Evolutionary conservation across 768 basidiomycete genomes (phyloP).

Genomic region (Fomitopsis pulvina): DNA sequence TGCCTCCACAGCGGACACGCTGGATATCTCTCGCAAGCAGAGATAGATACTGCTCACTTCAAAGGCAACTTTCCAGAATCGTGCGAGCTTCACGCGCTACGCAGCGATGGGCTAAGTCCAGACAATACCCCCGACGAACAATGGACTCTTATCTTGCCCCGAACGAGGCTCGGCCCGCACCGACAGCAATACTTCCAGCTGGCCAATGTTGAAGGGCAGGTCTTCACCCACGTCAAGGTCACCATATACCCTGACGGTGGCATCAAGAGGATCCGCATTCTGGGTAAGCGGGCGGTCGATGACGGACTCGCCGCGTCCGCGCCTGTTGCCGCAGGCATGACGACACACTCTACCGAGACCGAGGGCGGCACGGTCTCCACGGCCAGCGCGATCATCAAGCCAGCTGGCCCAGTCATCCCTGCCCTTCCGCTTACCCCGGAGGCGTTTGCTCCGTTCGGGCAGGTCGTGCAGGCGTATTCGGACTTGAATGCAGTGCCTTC

Average conservation of each 20-base stretch:
- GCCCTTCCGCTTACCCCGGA: slow-evolving; percentile 73
- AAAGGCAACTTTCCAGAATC: slow-evolving; percentile 94
- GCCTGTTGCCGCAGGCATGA: slow-evolving; percentile 5
- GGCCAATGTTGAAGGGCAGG: slow-evolving; percentile 47
- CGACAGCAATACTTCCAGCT: slow-evolving; percentile 86
- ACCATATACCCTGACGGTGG: slow-evolving; percentile 96
- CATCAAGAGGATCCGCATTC: slow-evolving; percentile 83
- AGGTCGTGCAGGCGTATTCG: slow-evolving; percentile 84
- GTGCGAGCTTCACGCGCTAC: slow-evolving; percentile 67
- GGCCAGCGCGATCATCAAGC: not conserved
- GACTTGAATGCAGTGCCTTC: slow-evolving; percentile 52
- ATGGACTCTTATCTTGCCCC: slow-evolving; percentile 73
- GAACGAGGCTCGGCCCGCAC: slow-evolving; percentile 82
- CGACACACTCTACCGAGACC: not conserved
- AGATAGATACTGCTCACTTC: slow-evolving; percentile 94
- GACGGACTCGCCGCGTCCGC: slow-evolving; percentile 1
- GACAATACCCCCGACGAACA: slow-evolving; percentile 30
- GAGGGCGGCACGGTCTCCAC: slow-evolving; percentile 4
- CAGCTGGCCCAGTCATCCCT: slow-evolving; percentile 30
- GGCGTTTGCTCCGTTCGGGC: slow-evolving; percentile 83
- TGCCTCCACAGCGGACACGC: slow-evolving; percentile 51
- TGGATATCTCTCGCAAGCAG: slow-evolving; percentile 67
- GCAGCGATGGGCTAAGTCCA: slow-evolving; percentile 28
- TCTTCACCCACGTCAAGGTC: slow-evolving; percentile 79
- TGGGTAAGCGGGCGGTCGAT: slow-evolving; percentile 48